phyloP scores from a whole-genome alignment of 805 yeast species.

The Priceomyces haplophilus region DNA sequence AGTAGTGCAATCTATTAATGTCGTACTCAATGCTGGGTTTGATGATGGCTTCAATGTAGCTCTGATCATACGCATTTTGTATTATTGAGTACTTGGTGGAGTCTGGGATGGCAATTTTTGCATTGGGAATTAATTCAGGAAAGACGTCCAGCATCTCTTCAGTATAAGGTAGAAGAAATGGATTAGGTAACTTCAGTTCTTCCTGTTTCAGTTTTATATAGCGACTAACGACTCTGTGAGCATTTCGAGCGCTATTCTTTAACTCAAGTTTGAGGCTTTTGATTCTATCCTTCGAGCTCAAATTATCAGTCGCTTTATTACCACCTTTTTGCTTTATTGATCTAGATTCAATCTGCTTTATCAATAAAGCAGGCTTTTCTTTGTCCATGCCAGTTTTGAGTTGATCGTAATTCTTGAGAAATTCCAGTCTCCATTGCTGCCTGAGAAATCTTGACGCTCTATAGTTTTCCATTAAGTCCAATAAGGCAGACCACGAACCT shows the following conservation, averaged over 20 bases:
- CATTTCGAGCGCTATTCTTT: neutral
- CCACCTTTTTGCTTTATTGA: constrained; percentile 10
- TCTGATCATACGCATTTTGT: constrained; percentile 30
- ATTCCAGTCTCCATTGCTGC: constrained; percentile 19
- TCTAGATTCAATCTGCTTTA: constrained; percentile 5
- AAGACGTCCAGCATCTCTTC: constrained; percentile 4
- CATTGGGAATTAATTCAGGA: constrained; percentile 10
- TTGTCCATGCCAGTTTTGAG: constrained; percentile 3
- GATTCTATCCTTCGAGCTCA: neutral
- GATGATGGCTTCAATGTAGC: constrained; percentile 28
- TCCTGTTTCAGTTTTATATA: constrained; percentile 29
- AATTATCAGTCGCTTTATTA: neutral
- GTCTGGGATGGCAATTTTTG: constrained; percentile 18
- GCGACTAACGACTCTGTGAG: constrained; percentile 21
- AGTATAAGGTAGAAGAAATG: constrained; percentile 30
- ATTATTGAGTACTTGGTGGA: constrained; percentile 20
- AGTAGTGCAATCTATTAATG: constrained; percentile 25
- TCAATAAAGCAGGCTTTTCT: constrained; percentile 10
- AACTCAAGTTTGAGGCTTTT: constrained; percentile 4
- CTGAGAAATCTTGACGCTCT: constrained; percentile 10
- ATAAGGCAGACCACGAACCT: constrained; percentile 7
- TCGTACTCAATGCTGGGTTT: constrained; percentile 33
- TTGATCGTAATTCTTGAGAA: neutral
- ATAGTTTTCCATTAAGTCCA: constrained; percentile 13
- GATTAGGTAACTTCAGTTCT: constrained; percentile 26